Evolutionary conservation across 768 basidiomycete genomes (phyloP).

Genomic region (Panaeolus cyanescens): DNA sequence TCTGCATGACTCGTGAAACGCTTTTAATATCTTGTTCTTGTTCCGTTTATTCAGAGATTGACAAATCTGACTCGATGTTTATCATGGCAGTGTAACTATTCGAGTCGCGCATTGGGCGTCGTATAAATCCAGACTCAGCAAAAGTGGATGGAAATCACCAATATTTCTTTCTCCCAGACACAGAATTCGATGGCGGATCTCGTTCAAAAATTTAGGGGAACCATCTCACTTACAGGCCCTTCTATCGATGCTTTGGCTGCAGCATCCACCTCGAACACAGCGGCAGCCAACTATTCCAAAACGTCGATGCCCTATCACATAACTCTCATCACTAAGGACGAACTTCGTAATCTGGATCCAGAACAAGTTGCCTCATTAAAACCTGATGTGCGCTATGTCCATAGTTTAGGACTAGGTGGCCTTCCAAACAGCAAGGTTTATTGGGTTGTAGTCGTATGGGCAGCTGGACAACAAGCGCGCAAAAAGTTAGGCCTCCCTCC

Average conservation of each 20-base stretch:
- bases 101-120: no score
- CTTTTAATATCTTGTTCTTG: no score
- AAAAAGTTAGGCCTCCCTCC: constrained; percentile 49
- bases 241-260: constrained; percentile 9
- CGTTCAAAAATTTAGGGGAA: constrained; percentile 12
- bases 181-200: background rate
- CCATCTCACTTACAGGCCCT: constrained; percentile 13
- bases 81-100: no score
- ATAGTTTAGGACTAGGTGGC: constrained; percentile 43
- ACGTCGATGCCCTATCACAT: constrained; percentile 33
- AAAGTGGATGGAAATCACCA: no score
- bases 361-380: constrained; percentile 22
- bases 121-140: no score
- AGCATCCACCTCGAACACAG: background rate
- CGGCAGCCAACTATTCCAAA: constrained; percentile 1
- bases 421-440: constrained; percentile 28
- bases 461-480: constrained; percentile 50
- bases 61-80: no score
- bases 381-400: constrained; percentile 31
- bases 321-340: constrained; percentile 41
- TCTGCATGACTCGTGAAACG: no score
- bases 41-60: no score
- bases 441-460: constrained; percentile 58
- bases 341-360: constrained; percentile 28
- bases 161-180: background rate